Evolutionary conservation across 2,329 filamentous ascomycete genomes (phyloP).

Genomic region (Exophiala lecanii-corni): DNA sequence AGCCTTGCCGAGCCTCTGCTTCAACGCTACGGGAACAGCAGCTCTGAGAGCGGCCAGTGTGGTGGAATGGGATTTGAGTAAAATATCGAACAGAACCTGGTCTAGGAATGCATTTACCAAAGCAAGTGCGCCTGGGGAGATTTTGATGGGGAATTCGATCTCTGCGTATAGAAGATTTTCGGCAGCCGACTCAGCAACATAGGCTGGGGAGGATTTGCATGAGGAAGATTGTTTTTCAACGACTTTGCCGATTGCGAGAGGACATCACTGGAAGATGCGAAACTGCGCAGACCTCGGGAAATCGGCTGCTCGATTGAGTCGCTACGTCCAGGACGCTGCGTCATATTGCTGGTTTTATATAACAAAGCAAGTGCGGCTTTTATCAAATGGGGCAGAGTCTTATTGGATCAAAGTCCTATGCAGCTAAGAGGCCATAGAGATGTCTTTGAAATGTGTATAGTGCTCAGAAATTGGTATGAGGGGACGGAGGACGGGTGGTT

Average conservation of each 20-base stretch:
- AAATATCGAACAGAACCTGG: constrained; percentile 84
- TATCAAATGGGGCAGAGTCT: too few species aligned
- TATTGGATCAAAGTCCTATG: too few species aligned
- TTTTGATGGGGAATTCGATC: constrained; percentile 70
- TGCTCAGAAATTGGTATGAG: too few species aligned
- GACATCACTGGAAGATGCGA: constrained; percentile 27
- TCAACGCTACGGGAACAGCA: constrained; percentile 80
- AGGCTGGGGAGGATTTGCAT: constrained; percentile 68
- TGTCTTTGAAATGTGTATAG: too few species aligned
- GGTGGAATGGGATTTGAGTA: constrained; percentile 75
- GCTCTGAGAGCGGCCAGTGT: constrained; percentile 69
- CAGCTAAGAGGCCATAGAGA: too few species aligned
- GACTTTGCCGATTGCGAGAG: constrained; percentile 24
- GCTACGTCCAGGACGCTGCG: constrained; percentile 12
- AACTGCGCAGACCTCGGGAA: constrained; percentile 20
- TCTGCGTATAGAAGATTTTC: constrained; percentile 89
- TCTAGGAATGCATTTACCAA: constrained; percentile 91
- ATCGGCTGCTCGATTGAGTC: constrained; percentile 16
- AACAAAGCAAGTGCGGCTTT: too few species aligned
- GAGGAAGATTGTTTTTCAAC: constrained; percentile 14
- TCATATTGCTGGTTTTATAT: constrained; percentile 2
- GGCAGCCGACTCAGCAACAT: constrained; percentile 82
- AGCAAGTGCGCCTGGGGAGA: constrained; percentile 67
- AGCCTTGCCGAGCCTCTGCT: constrained; percentile 80
- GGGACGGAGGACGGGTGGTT: too few species aligned